These are phyloP conservation scores for Ochetophila trinervis DNA, from an alignment of 306 rosid genomes.

Conservation along the genomic window DNA sequence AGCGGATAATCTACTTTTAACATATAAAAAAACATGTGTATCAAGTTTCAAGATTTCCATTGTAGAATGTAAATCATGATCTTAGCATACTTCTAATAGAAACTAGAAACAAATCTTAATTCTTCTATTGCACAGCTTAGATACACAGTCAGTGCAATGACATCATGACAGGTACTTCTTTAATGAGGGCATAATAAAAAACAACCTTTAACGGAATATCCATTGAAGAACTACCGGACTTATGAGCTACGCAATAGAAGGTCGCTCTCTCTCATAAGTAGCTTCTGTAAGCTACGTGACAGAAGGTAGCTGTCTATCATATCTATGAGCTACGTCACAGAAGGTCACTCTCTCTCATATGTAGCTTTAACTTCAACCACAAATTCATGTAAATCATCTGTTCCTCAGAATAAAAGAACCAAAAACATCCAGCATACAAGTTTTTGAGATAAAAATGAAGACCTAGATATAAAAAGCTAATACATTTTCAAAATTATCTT, in stretches of 20 bases:
- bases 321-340: neutral
- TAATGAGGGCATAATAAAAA: neutral
- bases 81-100: neutral
- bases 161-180: neutral
- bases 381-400: neutral
- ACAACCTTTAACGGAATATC: too few species aligned
- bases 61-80: neutral
- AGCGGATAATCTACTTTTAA: neutral
- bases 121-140: neutral
- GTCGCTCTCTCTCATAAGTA: neutral
- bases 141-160: neutral
- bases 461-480: conserved; percentile 3
- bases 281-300: neutral
- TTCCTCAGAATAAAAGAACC: neutral
- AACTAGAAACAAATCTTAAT: neutral
- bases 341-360: neutral
- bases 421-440: neutral
- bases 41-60: neutral
- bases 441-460: neutral
- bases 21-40: neutral
- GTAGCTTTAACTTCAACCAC: neutral
- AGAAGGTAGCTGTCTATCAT: neutral
- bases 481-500: neutral
- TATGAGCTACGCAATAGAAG: neutral
- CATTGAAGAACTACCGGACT: too few species aligned